Evolutionary conservation across 176 grass and related monocot species (phyloP).

Genomic region (sorghum (Sorghum bicolor)): DNA sequence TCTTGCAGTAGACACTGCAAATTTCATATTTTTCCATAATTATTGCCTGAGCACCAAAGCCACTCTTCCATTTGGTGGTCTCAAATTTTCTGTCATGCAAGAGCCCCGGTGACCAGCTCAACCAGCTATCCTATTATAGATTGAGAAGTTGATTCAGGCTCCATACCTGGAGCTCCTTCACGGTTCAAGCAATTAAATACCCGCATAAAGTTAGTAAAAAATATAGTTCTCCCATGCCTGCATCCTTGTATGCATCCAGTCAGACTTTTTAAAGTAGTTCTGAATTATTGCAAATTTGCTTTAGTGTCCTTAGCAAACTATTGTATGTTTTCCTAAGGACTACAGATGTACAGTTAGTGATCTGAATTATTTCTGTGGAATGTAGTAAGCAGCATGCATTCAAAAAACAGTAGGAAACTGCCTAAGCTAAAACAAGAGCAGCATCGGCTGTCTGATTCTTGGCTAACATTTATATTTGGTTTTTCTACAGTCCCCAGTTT

Average conservation of each 20-base stretch:
- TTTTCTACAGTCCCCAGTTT: constrained; percentile 82
- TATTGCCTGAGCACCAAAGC: not conserved
- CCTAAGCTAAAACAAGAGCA: not conserved
- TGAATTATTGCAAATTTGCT: not conserved
- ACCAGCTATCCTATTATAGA: not conserved
- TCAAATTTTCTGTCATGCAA: not conserved
- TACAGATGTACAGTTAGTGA: not conserved
- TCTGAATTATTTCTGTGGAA: not conserved
- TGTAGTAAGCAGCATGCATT: not conserved
- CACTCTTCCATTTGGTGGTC: not conserved
- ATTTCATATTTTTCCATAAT: not conserved
- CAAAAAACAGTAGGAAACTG: not conserved
- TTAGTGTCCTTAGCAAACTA: not conserved
- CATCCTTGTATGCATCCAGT: not conserved
- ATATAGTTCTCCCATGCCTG: not conserved
- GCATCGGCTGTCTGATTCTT: not conserved
- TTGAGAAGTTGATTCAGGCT: not conserved
- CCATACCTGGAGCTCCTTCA: not conserved
- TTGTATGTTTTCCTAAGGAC: not conserved
- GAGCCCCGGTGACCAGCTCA: not conserved
- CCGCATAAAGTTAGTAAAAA: not conserved
- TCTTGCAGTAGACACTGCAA: not conserved
- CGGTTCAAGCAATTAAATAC: constrained; percentile 7
- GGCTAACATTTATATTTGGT: constrained; percentile 21
- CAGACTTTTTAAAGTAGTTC: no score